phyloP scores from a whole-genome alignment of 1,284 basidiomycete genomes.

The Flammula alnicola region DNA sequence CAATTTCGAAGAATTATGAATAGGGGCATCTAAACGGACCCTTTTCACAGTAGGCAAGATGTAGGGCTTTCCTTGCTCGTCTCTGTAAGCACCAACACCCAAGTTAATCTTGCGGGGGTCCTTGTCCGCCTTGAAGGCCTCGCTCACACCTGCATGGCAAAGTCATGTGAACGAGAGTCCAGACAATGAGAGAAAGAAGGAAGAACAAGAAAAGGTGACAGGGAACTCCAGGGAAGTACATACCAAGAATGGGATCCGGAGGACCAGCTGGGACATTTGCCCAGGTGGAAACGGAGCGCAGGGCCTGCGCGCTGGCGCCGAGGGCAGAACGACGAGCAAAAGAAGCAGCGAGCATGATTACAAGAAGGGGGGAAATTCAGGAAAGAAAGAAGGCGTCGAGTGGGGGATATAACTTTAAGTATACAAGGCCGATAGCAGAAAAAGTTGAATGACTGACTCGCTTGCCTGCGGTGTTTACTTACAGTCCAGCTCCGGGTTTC shows the following conservation, averaged over 20 bases:
- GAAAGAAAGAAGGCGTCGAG: constrained; percentile 16
- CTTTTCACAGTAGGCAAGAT: constrained; percentile 90
- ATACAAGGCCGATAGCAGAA: no score
- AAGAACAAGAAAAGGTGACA: no score
- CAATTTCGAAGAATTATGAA: constrained; percentile 7
- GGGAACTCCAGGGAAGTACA: constrained; percentile 36
- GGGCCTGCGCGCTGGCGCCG: constrained; percentile 37
- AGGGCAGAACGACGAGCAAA: constrained; percentile 49
- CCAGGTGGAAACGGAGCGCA: constrained; percentile 75
- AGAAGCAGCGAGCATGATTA: constrained; percentile 47
- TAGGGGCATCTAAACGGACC: constrained; percentile 44
- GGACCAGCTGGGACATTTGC: constrained; percentile 85
- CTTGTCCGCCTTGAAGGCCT: constrained; percentile 95
- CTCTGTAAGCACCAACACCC: constrained; percentile 94
- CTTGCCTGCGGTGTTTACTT: no score
- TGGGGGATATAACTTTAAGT: constrained; percentile 11
- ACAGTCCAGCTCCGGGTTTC: constrained; percentile 15
- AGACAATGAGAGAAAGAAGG: constrained; percentile 1
- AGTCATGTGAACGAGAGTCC: constrained; percentile 2
- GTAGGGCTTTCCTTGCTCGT: constrained; percentile 95
- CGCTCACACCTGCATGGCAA: constrained; percentile 69
- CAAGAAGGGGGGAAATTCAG: constrained; percentile 19
- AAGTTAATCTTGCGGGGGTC: constrained; percentile 95
- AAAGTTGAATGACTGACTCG: no score
- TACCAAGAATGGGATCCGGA: constrained; percentile 93